Conservation (phyloP, 176 grass and related monocot genomes). For the Tuctoria greenei region DNA sequence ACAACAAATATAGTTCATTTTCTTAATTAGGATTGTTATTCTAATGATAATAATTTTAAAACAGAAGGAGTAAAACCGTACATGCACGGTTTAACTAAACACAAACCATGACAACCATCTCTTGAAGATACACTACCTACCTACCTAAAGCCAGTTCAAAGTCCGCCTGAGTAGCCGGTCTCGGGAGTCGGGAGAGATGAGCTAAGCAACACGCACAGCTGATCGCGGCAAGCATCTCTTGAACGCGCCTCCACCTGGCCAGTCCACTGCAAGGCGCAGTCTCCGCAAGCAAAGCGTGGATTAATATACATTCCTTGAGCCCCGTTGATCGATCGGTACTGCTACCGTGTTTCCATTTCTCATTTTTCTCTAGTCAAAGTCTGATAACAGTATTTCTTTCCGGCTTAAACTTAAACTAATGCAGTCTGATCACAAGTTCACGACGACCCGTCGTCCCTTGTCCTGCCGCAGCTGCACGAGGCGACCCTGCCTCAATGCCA, state of each 20-base stretch:
- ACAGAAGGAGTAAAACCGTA: no score
- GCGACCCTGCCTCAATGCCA: slow-evolving; percentile 3
- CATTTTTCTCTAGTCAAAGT: slow-evolving; percentile 24
- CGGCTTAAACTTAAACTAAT: background rate
- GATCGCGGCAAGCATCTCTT: background rate
- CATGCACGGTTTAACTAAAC: background rate
- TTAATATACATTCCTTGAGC: background rate
- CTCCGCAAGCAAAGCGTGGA: background rate
- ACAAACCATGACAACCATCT: no score
- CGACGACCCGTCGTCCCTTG: slow-evolving; percentile 2
- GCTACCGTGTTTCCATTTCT: background rate
- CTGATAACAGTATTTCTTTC: background rate
- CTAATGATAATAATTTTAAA: no score
- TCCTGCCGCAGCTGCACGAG: background rate
- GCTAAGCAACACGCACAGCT: background rate
- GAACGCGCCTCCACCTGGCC: background rate
- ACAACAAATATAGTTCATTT: no score
- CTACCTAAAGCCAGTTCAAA: background rate
- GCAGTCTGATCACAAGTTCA: background rate
- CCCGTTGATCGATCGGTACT: background rate
- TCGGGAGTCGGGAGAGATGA: background rate
- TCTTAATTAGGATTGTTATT: no score
- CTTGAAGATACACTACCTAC: no score
- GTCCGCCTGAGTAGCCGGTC: background rate
- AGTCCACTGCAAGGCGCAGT: background rate